These are phyloP conservation scores for Colletotrichum gigasporum DNA, from an alignment of 2,329 filamentous ascomycete species.

Conservation along the genomic window DNA sequence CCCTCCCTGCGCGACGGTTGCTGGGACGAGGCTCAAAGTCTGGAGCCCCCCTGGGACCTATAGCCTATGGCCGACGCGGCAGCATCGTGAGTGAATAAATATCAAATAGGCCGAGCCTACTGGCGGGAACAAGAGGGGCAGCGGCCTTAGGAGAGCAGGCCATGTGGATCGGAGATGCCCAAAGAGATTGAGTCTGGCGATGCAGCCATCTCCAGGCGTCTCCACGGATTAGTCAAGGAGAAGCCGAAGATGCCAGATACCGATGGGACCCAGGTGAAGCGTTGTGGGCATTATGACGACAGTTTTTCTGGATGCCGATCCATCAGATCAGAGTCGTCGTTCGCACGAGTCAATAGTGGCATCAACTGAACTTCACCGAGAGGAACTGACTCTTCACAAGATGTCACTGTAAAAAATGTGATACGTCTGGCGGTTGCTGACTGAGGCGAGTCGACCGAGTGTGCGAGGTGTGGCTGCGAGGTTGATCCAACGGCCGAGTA, in stretches of 20 bases:
- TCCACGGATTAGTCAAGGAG: conserved; percentile 30
- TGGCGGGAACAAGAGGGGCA: conserved; percentile 20
- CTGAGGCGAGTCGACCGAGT: background rate
- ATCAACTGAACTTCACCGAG: conserved; percentile 8
- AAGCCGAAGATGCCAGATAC: conserved; percentile 21
- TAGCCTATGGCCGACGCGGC: conserved; percentile 15
- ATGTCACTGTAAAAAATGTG: conserved; percentile 18
- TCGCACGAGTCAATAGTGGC: conserved; percentile 23
- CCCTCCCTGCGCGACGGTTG: background rate
- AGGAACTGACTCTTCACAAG: conserved; percentile 12
- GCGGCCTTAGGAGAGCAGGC: conserved; percentile 6
- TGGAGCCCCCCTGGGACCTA: conserved; percentile 7
- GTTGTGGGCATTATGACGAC: conserved; percentile 33
- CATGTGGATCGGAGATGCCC: conserved; percentile 22
- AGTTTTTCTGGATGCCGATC: conserved; percentile 14
- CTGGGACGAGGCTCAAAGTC: conserved; percentile 24
- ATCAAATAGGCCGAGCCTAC: conserved; percentile 25
- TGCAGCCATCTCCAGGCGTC: conserved; percentile 21
- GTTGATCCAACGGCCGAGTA: background rate
- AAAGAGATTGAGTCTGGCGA: conserved; percentile 6
- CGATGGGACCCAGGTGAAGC: conserved; percentile 13
- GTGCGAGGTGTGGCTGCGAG: background rate
- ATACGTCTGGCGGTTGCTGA: conserved; percentile 23
- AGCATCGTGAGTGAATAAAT: conserved; percentile 27
- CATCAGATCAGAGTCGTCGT: conserved; percentile 14